Evolutionary conservation across 768 basidiomycete genomes (phyloP), one percentile per base, ranked within the genome.

Genomic region (Leucocoprinus sp.): DNA sequence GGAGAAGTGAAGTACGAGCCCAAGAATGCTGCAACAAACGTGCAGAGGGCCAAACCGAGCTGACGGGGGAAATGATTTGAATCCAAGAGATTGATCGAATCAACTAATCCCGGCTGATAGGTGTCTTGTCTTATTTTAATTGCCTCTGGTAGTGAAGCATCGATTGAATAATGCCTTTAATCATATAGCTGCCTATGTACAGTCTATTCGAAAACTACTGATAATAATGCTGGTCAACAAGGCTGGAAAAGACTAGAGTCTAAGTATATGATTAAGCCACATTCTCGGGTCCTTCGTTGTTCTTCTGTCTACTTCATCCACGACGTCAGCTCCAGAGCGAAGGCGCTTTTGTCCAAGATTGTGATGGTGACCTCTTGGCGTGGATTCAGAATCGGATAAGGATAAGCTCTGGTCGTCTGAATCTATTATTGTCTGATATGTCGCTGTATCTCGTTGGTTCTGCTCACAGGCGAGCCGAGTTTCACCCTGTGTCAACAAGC

Each of bases 301-400:
- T 31, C 64, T 60, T 36, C 53, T 51, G 7, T 63, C 60, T 14
- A 45, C 58, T 5, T 62, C 64, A 23, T 55, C 53, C 8, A 44
- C 46, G 6, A 52, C 41, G 17, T 50, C 40, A 17, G 56, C 52
- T 22, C 66, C 64, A 37, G 60, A 57, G 23, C 65, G 58, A 5
- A 57, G 57, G 33, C 69, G 58, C 52, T 73, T 72, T 28, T 67
- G 43, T 24, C 64, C 64, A 5, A 62, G 60, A 44, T 54, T 60
- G 12, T 54, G 54, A 5, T 53, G 43, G 26, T 52, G 50, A 14
- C 31, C 31, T 40, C 52, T 59, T 1, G 50, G 52, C 26, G 22
- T 11, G 11, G 46, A 11, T 12, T 52, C 54, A 8, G 55, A 58
- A 7, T 60, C 62, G 8, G 59, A 62, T 18, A 50, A 55, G 26